Conservation (phyloP, 2,329 filamentous ascomycete genomes). For the Epichloe scottii region DNA sequence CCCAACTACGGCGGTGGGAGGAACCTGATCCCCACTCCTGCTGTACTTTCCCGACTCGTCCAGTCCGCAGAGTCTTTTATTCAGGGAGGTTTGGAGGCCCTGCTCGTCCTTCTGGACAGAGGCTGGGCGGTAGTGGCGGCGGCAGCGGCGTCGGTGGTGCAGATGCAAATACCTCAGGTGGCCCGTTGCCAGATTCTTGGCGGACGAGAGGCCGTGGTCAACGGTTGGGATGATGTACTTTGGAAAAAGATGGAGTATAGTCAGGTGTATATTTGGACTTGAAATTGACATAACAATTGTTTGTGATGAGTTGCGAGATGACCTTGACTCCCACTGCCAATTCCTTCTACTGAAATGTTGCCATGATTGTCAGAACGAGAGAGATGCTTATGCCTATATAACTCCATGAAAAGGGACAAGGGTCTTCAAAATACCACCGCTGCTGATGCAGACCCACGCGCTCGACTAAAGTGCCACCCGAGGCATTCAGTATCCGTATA, state of each 20-base stretch:
- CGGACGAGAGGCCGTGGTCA: constrained; percentile 48
- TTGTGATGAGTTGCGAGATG: background rate
- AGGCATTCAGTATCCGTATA: constrained; percentile 16
- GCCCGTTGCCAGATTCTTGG: constrained; percentile 52
- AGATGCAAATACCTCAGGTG: constrained; percentile 29
- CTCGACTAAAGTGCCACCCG: background rate
- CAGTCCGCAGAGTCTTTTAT: constrained; percentile 21
- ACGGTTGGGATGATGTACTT: constrained; percentile 31
- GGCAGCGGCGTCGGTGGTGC: constrained; percentile 5
- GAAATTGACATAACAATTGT: background rate
- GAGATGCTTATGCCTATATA: background rate
- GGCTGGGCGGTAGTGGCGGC: constrained; percentile 18
- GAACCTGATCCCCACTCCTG: constrained; percentile 64
- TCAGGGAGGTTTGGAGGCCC: constrained; percentile 39
- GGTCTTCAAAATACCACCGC: background rate
- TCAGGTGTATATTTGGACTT: no score
- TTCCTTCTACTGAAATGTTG: background rate
- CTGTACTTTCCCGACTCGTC: constrained; percentile 57
- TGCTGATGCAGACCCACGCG: background rate
- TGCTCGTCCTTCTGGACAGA: constrained; percentile 19
- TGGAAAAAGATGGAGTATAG: no score
- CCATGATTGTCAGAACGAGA: background rate
- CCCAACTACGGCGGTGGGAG: constrained; percentile 76
- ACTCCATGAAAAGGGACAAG: background rate
- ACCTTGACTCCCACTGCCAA: background rate